phyloP scores from a whole-genome alignment of 1,284 basidiomycete genomes.

The Porodaedalea pini region DNA sequence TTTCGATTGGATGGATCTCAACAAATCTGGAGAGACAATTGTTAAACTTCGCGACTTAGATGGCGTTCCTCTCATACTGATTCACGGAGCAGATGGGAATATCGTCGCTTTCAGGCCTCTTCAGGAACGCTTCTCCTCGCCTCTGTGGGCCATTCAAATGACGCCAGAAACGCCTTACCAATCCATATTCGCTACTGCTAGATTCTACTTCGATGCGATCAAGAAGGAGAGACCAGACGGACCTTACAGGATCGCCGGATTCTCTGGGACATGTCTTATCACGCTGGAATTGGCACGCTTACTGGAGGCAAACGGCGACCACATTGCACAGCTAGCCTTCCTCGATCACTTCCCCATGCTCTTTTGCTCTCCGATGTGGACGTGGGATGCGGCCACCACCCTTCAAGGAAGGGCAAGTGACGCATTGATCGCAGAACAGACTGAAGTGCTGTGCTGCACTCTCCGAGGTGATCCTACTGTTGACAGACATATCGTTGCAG shows the following conservation, averaged over 20 bases:
- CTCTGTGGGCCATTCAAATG: constrained; percentile 25
- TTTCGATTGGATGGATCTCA: neutral
- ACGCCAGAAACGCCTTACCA: constrained; percentile 24
- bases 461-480: neutral
- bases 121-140: constrained; percentile 20
- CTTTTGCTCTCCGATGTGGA: constrained; percentile 14
- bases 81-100: constrained; percentile 24
- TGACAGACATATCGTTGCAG: neutral
- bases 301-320: constrained; percentile 22
- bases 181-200: constrained; percentile 16
- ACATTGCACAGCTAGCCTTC: constrained; percentile 21
- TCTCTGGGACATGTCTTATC: constrained; percentile 21
- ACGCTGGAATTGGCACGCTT: constrained; percentile 17
- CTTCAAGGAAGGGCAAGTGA: neutral
- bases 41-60: constrained; percentile 21
- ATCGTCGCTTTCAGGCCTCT: constrained; percentile 20
- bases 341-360: constrained; percentile 24
- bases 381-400: neutral
- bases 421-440: neutral
- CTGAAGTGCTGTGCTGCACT: neutral
- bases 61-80: constrained; percentile 23
- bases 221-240: constrained; percentile 21
- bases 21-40: constrained; percentile 14
- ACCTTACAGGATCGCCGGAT: constrained; percentile 26
- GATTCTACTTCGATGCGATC: constrained; percentile 24